These are phyloP conservation scores for Colletotrichum tabaci DNA, from an alignment of 2,329 filamentous ascomycete genomes.

Conservation along the genomic window DNA sequence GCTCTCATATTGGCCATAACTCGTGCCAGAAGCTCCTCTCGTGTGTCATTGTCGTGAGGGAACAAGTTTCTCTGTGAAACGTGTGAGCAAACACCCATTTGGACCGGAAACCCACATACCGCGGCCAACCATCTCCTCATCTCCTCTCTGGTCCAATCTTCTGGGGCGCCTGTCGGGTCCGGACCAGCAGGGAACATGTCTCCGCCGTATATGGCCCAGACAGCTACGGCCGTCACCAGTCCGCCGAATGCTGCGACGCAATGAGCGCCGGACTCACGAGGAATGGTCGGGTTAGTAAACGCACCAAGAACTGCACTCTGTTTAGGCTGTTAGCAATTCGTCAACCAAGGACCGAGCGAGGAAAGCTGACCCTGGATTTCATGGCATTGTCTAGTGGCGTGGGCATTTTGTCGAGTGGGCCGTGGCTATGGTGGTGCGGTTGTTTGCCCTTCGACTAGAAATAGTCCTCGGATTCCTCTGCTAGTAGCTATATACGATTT, in stretches of 20 bases:
- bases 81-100: constrained; percentile 38
- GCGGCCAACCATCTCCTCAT: constrained; percentile 84
- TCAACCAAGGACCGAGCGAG: constrained; percentile 35
- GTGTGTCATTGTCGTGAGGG: constrained; percentile 59
- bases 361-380: constrained; percentile 75
- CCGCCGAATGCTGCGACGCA: constrained; percentile 80
- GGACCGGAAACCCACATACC: constrained; percentile 65
- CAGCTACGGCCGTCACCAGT: constrained; percentile 84
- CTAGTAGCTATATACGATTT: background rate
- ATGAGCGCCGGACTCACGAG: background rate
- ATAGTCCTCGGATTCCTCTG: constrained; percentile 2
- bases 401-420: constrained; percentile 67
- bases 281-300: background rate
- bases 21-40: constrained; percentile 63
- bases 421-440: constrained; percentile 24
- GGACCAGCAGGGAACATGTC: constrained; percentile 83
- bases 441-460: background rate
- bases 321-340: background rate
- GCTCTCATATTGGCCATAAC: constrained; percentile 64
- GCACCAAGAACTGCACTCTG: constrained; percentile 41
- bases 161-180: constrained; percentile 84
- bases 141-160: constrained; percentile 84
- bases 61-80: constrained; percentile 61
- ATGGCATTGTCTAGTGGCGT: constrained; percentile 78
- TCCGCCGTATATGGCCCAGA: constrained; percentile 87